Conservation (phyloP, 2,329 filamentous ascomycete species). For the Colletotrichum agaves region DNA sequence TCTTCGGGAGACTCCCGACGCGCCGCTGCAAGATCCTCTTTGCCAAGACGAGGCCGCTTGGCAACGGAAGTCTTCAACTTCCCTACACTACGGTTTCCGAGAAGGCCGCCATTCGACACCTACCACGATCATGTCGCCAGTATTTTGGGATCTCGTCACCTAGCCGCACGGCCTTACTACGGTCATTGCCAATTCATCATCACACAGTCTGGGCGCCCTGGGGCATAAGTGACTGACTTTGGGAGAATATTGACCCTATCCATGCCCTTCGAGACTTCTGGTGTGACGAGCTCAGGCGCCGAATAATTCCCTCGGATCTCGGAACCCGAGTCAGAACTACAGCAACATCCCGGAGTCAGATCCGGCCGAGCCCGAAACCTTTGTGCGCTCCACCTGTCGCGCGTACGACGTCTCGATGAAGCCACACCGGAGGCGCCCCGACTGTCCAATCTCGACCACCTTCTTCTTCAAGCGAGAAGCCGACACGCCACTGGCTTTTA, state of each 20-base stretch:
- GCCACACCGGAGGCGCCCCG: slow-evolving; percentile 21
- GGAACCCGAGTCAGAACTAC: background rate
- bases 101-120: background rate
- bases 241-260: no score
- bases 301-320: background rate
- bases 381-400: background rate
- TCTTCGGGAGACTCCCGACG: background rate
- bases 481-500: background rate
- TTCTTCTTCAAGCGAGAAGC: background rate
- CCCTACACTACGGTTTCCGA: slow-evolving; percentile 3
- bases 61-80: background rate
- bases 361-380: background rate
- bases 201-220: background rate
- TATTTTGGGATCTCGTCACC: background rate
- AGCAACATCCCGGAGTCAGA: background rate
- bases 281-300: background rate
- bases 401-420: background rate
- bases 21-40: background rate
- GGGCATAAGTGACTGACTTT: background rate
- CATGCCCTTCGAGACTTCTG: background rate
- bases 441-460: background rate
- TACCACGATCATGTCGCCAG: background rate
- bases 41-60: slow-evolving; percentile 13
- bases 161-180: background rate
- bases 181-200: background rate